Evolutionary conservation across 1,139 yeast species (phyloP).

Genomic region (Lodderomyces elongisporus): DNA sequence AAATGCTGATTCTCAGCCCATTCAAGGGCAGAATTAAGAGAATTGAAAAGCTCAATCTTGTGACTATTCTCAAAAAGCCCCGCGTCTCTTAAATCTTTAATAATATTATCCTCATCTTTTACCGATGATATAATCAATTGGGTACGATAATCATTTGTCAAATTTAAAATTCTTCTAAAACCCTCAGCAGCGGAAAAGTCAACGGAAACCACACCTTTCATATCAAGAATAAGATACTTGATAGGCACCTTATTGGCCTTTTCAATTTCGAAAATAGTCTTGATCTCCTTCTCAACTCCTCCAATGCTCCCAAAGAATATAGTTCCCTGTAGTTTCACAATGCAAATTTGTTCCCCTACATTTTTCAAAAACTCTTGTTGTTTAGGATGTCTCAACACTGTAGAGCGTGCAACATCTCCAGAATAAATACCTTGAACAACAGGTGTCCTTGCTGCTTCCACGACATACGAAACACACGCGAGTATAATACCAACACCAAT

Average conservation of each 20-base stretch:
- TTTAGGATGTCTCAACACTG: slow-evolving; percentile 86
- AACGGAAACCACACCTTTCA: slow-evolving; percentile 72
- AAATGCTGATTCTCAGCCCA: slow-evolving; percentile 95
- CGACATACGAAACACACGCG: slow-evolving; percentile 88
- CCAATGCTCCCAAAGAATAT: slow-evolving; percentile 94
- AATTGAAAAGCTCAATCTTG: slow-evolving; percentile 58
- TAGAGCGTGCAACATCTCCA: slow-evolving; percentile 86
- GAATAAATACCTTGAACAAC: slow-evolving; percentile 80
- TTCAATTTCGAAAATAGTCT: slow-evolving; percentile 60
- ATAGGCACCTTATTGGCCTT: slow-evolving; percentile 47
- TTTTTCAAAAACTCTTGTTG: slow-evolving; percentile 81
- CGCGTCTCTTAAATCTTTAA: slow-evolving; percentile 63
- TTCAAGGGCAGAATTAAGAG: slow-evolving; percentile 83
- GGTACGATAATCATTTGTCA: slow-evolving; percentile 64
- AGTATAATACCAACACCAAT: slow-evolving; percentile 83
- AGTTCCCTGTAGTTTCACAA: slow-evolving; percentile 80
- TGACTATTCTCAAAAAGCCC: slow-evolving; percentile 55
- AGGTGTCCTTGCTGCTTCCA: slow-evolving; percentile 82
- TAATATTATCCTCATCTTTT: slow-evolving; percentile 53
- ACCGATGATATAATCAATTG: slow-evolving; percentile 79
- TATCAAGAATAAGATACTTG: slow-evolving; percentile 76
- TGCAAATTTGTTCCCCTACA: slow-evolving; percentile 88
- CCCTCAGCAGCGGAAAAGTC: slow-evolving; percentile 98
- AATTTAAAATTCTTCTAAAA: slow-evolving; percentile 77
- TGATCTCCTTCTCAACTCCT: slow-evolving; percentile 73